Conservation (phyloP, 2,329 filamentous ascomycete genomes). For the Neocatenulostroma microsporum region DNA sequence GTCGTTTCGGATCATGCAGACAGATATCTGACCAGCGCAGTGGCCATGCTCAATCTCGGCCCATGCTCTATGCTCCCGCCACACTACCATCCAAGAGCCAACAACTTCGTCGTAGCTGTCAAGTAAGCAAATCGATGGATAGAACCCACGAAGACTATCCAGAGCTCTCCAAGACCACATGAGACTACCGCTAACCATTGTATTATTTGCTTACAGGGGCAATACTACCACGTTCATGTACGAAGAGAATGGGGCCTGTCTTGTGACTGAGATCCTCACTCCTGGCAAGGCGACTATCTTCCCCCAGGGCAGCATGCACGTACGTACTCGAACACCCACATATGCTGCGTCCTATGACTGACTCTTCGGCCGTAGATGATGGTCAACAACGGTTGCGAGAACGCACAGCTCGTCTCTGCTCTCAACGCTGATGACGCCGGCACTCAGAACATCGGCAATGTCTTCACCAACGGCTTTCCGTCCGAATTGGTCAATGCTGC, state of each 20-base stretch:
- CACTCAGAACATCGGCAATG: slow-evolving; percentile 43
- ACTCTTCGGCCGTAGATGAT: slow-evolving; percentile 29
- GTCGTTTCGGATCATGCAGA: too few relatives aligned
- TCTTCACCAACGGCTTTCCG: slow-evolving; percentile 35
- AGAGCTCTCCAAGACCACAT: too few relatives aligned
- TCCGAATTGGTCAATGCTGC: slow-evolving; percentile 37
- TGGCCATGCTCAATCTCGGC: slow-evolving; percentile 37
- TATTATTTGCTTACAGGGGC: too few relatives aligned
- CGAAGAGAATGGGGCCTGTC: slow-evolving; percentile 43
- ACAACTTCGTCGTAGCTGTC: slow-evolving; percentile 43
- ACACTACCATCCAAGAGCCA: slow-evolving; percentile 44
- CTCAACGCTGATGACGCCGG: slow-evolving; percentile 44
- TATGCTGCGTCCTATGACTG: neutral
- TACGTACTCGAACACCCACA: neutral
- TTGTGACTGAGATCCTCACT: slow-evolving; percentile 35
- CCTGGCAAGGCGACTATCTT: slow-evolving; percentile 46
- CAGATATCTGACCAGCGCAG: too few relatives aligned
- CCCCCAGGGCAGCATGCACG: slow-evolving; percentile 40
- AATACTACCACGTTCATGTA: slow-evolving; percentile 48
- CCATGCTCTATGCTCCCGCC: slow-evolving; percentile 47
- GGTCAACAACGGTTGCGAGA: slow-evolving; percentile 45
- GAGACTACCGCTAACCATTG: too few relatives aligned
- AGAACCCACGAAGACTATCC: too few relatives aligned
- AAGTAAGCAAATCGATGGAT: too few relatives aligned
- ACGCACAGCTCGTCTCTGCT: slow-evolving; percentile 44